A percentile compares a stretch with the other conserved stretches of the same genome.
Evolutionary conservation across 257 asterid genomes (phyloP).

Genomic region (Eustoma russellianum): DNA sequence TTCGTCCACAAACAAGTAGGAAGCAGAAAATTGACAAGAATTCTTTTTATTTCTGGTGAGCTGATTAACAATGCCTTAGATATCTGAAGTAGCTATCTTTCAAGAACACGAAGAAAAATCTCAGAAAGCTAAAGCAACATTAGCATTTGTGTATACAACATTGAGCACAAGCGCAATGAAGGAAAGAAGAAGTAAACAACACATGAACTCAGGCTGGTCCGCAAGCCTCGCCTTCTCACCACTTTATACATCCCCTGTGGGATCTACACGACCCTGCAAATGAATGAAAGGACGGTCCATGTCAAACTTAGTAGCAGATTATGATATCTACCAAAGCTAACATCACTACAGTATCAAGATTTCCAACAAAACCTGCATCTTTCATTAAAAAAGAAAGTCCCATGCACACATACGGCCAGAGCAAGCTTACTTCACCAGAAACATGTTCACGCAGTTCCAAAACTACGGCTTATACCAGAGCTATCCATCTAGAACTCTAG

Average conservation of each 20-base stretch:
- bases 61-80: not conserved
- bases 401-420: no score
- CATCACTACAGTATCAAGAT: no score
- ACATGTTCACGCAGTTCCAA: no score
- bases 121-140: conserved; percentile 6
- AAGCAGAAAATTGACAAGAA: not conserved
- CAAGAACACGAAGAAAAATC: not conserved
- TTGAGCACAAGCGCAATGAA: not conserved
- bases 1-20: no score
- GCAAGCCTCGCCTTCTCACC: conserved; percentile 10
- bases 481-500: no score
- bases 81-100: conserved; percentile 1
- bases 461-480: no score
- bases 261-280: conserved; percentile 11
- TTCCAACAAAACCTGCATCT: no score
- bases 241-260: conserved; percentile 15
- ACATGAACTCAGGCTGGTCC: conserved; percentile 7
- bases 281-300: not conserved
- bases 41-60: conserved; percentile 2
- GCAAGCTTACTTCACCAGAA: no score
- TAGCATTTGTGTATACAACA: conserved; percentile 1
- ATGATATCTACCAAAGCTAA: no score
- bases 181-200: conserved; percentile 10
- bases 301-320: no score
- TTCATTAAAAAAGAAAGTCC: no score